Percentiles rank a stretch among this genome's conserved stretches.
phyloP scores from a whole-genome alignment of 1,284 basidiomycete genomes.

The Blastosporella zonata region DNA sequence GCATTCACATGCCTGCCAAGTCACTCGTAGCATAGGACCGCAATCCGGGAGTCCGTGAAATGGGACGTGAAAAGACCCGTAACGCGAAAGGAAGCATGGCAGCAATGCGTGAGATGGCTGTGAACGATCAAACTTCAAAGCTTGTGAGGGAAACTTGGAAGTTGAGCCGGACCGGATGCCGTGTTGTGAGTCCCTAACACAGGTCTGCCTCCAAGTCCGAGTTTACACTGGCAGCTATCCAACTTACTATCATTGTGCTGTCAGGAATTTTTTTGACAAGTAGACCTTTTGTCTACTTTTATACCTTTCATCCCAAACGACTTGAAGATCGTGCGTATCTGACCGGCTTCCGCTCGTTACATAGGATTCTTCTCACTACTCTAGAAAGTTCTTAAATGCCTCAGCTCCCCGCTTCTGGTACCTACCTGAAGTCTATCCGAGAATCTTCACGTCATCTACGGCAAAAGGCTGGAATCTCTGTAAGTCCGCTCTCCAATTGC shows the following conservation, averaged over 20 bases:
- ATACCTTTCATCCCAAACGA: too few relatives aligned
- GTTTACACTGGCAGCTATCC: too few relatives aligned
- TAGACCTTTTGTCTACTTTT: too few relatives aligned
- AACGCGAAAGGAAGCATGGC: conserved; percentile 6
- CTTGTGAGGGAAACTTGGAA: too few relatives aligned
- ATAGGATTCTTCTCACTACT: background rate
- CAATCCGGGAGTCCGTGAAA: conserved; percentile 5
- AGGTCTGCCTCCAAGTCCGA: too few relatives aligned
- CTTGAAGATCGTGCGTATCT: background rate
- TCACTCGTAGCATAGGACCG: conserved; percentile 11
- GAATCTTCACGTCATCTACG: conserved; percentile 47
- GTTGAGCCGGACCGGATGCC: too few relatives aligned
- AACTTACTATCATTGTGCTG: too few relatives aligned
- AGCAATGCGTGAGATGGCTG: background rate
- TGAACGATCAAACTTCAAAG: too few relatives aligned
- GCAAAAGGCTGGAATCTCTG: conserved; percentile 39
- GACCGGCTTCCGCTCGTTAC: too few relatives aligned
- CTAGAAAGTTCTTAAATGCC: conserved; percentile 11
- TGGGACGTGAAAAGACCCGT: conserved; percentile 4
- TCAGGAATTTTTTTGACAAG: too few relatives aligned
- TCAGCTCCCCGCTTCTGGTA: conserved; percentile 42
- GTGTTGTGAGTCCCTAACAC: too few relatives aligned
- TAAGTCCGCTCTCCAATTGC: conserved; percentile 25
- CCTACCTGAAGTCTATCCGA: conserved; percentile 49
- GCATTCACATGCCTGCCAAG: conserved; percentile 3